These are phyloP conservation scores for Aurinia saxatilis DNA, from an alignment of 345 rosid species.

Conservation along the genomic window DNA sequence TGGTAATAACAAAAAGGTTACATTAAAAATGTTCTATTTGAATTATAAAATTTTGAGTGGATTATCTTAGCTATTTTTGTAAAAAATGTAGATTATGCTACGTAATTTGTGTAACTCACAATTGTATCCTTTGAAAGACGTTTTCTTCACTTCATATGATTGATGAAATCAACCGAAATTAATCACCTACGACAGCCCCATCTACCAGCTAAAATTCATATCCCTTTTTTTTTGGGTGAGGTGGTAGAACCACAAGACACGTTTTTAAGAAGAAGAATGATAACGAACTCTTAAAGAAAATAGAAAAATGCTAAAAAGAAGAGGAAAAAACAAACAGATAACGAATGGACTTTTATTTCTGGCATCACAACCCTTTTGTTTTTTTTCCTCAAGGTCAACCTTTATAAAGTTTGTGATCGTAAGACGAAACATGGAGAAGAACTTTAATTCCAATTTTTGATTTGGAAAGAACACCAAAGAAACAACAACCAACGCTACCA, in stretches of 20 bases:
- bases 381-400: slow-evolving; percentile 9
- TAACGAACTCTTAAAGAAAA: neutral
- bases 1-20: too few relatives aligned
- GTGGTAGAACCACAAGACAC: slow-evolving; percentile 3
- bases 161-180: too few relatives aligned
- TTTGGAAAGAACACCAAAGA: slow-evolving; percentile 7
- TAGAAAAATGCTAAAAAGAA: slow-evolving; percentile 11
- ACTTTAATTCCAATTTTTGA: neutral
- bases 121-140: too few relatives aligned
- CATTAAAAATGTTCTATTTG: too few relatives aligned
- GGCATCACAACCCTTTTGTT: neutral
- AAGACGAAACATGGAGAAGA: neutral
- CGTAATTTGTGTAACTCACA: too few relatives aligned
- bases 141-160: too few relatives aligned
- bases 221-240: neutral
- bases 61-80: too few relatives aligned
- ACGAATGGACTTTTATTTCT: slow-evolving; percentile 7
- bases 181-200: too few relatives aligned
- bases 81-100: too few relatives aligned
- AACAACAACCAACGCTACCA: neutral
- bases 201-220: too few relatives aligned
- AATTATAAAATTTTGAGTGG: too few relatives aligned
- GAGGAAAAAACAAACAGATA: slow-evolving; percentile 1
- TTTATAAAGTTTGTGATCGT: neutral
- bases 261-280: neutral